phyloP scores from a whole-genome alignment of 805 yeast species.

The Ogataea kodamae region DNA sequence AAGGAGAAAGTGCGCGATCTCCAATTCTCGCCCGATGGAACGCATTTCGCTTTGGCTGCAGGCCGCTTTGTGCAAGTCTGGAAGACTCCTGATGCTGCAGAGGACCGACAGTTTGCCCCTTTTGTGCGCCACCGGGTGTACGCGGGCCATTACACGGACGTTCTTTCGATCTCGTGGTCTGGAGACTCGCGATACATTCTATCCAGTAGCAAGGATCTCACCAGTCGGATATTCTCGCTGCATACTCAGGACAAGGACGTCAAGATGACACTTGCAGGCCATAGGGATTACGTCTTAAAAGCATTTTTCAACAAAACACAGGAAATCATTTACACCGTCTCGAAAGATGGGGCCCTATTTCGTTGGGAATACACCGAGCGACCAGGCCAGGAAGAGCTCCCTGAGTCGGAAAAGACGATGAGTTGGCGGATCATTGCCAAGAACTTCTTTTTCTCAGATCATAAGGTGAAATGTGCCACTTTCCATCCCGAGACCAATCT shows the following conservation, averaged over 20 bases:
- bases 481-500: constrained; percentile 72
- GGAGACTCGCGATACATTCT: constrained; percentile 83
- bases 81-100: constrained; percentile 79
- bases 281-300: constrained; percentile 79
- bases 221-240: constrained; percentile 80
- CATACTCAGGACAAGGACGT: constrained; percentile 67
- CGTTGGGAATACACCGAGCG: constrained; percentile 81
- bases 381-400: constrained; percentile 45
- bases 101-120: constrained; percentile 93
- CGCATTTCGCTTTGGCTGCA: constrained; percentile 78
- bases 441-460: constrained; percentile 68
- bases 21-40: constrained; percentile 86
- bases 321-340: constrained; percentile 84
- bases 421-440: constrained; percentile 84
- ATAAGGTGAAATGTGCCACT: constrained; percentile 73
- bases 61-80: constrained; percentile 86
- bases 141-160: constrained; percentile 88
- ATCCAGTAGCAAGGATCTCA: constrained; percentile 85
- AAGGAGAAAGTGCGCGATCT: constrained; percentile 71
- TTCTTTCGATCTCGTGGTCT: constrained; percentile 82
- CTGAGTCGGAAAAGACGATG: constrained; percentile 42
- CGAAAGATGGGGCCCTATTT: constrained; percentile 92
- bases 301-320: constrained; percentile 89
- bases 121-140: constrained; percentile 86
- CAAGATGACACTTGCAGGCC: constrained; percentile 87